Evolutionary conservation across 108 stramenopile species (phyloP).

Genomic region (Cylindrotheca fusiformis): DNA sequence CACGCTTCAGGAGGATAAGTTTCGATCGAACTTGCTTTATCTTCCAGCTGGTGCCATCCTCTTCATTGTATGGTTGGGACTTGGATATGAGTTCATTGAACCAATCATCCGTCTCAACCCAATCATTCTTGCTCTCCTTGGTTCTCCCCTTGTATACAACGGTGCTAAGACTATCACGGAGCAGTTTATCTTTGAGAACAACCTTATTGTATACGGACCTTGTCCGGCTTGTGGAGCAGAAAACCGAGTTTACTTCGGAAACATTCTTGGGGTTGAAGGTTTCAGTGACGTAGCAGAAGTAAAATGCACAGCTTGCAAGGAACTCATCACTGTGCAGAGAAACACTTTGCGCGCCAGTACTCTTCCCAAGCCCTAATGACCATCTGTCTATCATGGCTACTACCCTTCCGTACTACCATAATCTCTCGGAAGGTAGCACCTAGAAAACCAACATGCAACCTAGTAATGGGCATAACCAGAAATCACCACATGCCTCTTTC

Average conservation of each 20-base stretch:
- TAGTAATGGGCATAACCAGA: no score
- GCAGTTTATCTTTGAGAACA: constrained; percentile 68
- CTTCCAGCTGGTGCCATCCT: constrained; percentile 76
- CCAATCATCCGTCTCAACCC: constrained; percentile 73
- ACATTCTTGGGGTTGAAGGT: constrained; percentile 91
- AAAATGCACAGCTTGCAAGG: constrained; percentile 89
- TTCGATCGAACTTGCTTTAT: constrained; percentile 87
- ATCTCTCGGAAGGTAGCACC: no score
- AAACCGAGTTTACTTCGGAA: constrained; percentile 91
- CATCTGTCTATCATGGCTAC: no score
- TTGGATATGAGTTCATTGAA: constrained; percentile 75
- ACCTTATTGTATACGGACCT: constrained; percentile 86
- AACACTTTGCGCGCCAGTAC: constrained; percentile 85
- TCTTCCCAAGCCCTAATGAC: constrained; percentile 56
- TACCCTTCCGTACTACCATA: no score
- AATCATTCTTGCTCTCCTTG: constrained; percentile 66
- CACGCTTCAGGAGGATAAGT: constrained; percentile 79
- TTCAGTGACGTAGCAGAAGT: constrained; percentile 65
- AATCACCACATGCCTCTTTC: no score
- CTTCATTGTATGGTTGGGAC: constrained; percentile 57
- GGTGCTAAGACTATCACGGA: constrained; percentile 66
- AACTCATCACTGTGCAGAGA: constrained; percentile 74
- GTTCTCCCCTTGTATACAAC: constrained; percentile 68
- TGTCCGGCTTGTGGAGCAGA: constrained; percentile 87
- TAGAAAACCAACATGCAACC: no score